Evolutionary conservation across 2,329 filamentous ascomycete genomes (phyloP).

Genomic region (Tolypocladium ovalisporum): DNA sequence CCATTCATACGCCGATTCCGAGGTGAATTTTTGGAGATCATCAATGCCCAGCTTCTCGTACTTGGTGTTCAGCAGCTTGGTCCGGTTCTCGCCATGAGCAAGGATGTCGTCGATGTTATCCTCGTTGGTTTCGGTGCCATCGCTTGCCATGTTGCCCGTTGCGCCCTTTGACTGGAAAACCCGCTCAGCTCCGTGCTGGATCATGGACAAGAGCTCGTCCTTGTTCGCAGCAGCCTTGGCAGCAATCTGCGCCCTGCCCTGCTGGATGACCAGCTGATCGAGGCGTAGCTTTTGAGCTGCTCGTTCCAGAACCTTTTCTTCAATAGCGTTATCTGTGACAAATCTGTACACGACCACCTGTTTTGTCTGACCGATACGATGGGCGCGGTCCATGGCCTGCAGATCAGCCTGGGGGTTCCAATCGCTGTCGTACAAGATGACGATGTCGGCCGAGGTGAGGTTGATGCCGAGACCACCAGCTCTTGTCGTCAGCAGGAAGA

Average conservation of each 20-base stretch:
- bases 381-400: slow-evolving; percentile 96
- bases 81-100: slow-evolving; percentile 75
- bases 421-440: slow-evolving; percentile 93
- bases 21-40: slow-evolving; percentile 94
- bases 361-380: slow-evolving; percentile 97
- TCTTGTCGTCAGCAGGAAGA: slow-evolving; percentile 90
- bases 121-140: slow-evolving; percentile 58
- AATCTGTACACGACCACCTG: slow-evolving; percentile 96
- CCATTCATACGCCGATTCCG: slow-evolving; percentile 97
- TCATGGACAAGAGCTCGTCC: slow-evolving; percentile 94
- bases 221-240: slow-evolving; percentile 89
- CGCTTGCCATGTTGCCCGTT: slow-evolving; percentile 47
- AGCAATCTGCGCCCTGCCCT: slow-evolving; percentile 84
- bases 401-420: slow-evolving; percentile 99
- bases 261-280: slow-evolving; percentile 95
- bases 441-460: slow-evolving; percentile 87
- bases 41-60: slow-evolving; percentile 97
- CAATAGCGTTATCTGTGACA: slow-evolving; percentile 94
- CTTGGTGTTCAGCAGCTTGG: slow-evolving; percentile 79
- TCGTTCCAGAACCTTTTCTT: slow-evolving; percentile 94
- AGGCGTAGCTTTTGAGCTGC: slow-evolving; percentile 93
- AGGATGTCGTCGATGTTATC: slow-evolving; percentile 88
- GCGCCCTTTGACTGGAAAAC: slow-evolving; percentile 71
- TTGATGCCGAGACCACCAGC: slow-evolving; percentile 97
- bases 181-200: slow-evolving; percentile 94